phyloP scores from a whole-genome alignment of 345 rosid genomes.

The Citrus reticulata region DNA sequence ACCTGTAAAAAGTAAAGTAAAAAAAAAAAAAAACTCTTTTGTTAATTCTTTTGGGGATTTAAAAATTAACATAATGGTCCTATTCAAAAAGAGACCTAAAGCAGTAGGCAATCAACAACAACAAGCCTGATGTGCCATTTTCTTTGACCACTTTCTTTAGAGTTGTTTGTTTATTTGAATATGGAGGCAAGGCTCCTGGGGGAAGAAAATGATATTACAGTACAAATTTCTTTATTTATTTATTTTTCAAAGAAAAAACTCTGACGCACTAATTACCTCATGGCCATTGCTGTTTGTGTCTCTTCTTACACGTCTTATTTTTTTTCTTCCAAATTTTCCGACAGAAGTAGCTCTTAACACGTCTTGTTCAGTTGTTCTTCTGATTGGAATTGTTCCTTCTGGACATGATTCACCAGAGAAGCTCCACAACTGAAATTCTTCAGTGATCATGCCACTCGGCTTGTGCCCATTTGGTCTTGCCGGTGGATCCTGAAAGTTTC shows the following conservation, averaged over 20 bases:
- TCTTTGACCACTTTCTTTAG: slow-evolving; percentile 34
- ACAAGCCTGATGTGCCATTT: slow-evolving; percentile 21
- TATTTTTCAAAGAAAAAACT: too few relatives aligned
- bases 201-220: background rate
- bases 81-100: slow-evolving; percentile 22
- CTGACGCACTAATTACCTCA: slow-evolving; percentile 48
- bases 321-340: slow-evolving; percentile 65
- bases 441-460: slow-evolving; percentile 22
- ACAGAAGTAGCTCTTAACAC: slow-evolving; percentile 73
- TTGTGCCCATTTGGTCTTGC: slow-evolving; percentile 55
- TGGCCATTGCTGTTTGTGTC: slow-evolving; percentile 81
- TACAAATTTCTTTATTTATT: too few relatives aligned
- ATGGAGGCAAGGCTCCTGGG: background rate
- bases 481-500: slow-evolving; percentile 61
- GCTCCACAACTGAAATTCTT: slow-evolving; percentile 76
- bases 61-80: background rate
- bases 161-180: slow-evolving; percentile 10
- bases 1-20: background rate
- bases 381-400: slow-evolving; percentile 84
- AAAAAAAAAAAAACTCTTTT: background rate
- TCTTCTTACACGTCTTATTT: slow-evolving; percentile 56
- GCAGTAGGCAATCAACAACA: slow-evolving; percentile 13
- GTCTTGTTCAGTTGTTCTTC: slow-evolving; percentile 87
- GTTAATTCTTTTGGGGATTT: slow-evolving; percentile 10
- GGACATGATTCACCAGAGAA: slow-evolving; percentile 77